Percentiles rank a stretch among this genome's conserved stretches.
phyloP scores from a whole-genome alignment of 257 asterid species.

The Capsicum chinense region DNA sequence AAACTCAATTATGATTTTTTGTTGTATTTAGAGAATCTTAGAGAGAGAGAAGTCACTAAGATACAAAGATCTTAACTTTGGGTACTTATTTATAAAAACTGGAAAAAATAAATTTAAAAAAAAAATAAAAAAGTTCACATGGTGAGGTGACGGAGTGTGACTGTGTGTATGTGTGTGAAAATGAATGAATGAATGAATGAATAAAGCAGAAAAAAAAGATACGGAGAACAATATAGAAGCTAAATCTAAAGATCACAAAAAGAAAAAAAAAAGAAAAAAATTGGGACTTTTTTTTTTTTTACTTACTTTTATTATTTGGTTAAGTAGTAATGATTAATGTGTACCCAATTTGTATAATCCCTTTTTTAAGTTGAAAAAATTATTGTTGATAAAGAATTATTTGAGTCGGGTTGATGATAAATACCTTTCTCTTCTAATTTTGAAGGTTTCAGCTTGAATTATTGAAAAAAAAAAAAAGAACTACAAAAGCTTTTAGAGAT shows the following conservation, averaged over 20 bases:
- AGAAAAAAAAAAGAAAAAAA: too few species aligned
- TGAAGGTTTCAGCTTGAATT: too few species aligned
- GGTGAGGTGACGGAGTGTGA: slow-evolving; percentile 48
- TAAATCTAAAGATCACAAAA: slow-evolving; percentile 35
- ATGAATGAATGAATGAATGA: slow-evolving; percentile 9
- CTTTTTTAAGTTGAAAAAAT: background rate
- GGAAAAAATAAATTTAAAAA: too few species aligned
- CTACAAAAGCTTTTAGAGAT: too few species aligned
- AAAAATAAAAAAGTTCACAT: slow-evolving; percentile 35
- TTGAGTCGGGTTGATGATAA: too few species aligned
- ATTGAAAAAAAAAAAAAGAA: too few species aligned
- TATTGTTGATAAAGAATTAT: background rate
- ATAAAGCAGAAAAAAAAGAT: background rate
- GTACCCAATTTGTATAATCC: background rate
- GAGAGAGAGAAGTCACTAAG: slow-evolving; percentile 6
- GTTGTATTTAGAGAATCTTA: slow-evolving; percentile 41
- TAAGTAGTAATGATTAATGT: background rate
- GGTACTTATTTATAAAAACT: background rate
- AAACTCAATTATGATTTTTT: background rate
- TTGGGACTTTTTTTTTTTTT: slow-evolving; percentile 30
- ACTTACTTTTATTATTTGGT: background rate
- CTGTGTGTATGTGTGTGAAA: slow-evolving; percentile 2
- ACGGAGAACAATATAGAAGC: background rate
- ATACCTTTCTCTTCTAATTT: too few species aligned
- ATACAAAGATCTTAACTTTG: background rate